These are phyloP conservation scores for Rauvolfia tetraphylla DNA, from an alignment of 257 asterid genomes.

Conservation along the genomic window DNA sequence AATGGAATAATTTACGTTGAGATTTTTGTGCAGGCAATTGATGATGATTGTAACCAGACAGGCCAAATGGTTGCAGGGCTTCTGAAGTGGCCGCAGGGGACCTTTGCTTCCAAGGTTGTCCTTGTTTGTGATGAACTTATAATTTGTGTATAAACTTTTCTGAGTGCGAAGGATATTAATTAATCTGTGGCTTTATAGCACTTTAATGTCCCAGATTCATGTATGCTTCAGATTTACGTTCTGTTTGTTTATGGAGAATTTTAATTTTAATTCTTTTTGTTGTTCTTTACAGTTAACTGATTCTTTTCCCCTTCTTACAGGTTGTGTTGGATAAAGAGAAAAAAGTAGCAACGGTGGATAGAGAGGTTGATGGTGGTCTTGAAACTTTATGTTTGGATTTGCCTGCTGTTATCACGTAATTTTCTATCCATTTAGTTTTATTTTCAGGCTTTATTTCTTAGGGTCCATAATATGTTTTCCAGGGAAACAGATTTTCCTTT, in stretches of 20 bases:
- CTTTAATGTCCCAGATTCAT: not conserved
- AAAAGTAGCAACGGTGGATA: slow-evolving; percentile 65
- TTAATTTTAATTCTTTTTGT: not conserved
- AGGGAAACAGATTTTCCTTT: not conserved
- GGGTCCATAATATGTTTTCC: no score
- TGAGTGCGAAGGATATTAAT: not conserved
- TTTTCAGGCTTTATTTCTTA: not conserved
- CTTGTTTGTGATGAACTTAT: not conserved
- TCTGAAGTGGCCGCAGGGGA: slow-evolving; percentile 92
- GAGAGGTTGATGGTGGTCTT: slow-evolving; percentile 98
- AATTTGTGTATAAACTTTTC: not conserved
- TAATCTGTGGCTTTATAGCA: not conserved
- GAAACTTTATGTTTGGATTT: slow-evolving; percentile 82
- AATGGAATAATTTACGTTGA: slow-evolving; percentile 16
- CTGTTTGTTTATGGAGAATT: not conserved
- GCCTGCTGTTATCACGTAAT: slow-evolving; percentile 97
- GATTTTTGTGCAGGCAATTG: slow-evolving; percentile 65
- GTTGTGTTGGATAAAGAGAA: slow-evolving; percentile 73
- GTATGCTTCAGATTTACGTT: not conserved
- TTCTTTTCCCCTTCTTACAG: slow-evolving; percentile 39
- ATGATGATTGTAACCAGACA: slow-evolving; percentile 84
- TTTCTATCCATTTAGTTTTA: not conserved
- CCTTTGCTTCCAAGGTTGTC: slow-evolving; percentile 90
- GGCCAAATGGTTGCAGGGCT: slow-evolving; percentile 99
- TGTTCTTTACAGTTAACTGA: not conserved